phyloP scores from a whole-genome alignment of 2,329 filamentous ascomycete species.

The Hymenoscyphus fraxineus region DNA sequence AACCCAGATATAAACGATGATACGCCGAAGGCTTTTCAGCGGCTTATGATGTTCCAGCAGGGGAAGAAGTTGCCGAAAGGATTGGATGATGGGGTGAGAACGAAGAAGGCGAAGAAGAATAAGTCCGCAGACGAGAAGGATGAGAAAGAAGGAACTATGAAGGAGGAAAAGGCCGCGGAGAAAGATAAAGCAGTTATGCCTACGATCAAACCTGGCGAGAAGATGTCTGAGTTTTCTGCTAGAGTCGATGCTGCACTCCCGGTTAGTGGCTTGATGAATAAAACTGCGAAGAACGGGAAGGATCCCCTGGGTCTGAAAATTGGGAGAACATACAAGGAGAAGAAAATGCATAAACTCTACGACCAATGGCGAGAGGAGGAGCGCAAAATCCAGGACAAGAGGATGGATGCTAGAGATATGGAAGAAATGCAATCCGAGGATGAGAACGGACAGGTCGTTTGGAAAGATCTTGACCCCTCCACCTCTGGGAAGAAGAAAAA shows the following conservation, averaged over 20 bases:
- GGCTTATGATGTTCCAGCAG: slow-evolving; percentile 72
- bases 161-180: slow-evolving; percentile 12
- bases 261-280: slow-evolving; percentile 64
- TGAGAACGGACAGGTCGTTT: slow-evolving; percentile 43
- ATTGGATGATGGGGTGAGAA: slow-evolving; percentile 65
- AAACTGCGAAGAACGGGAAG: slow-evolving; percentile 55
- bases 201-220: slow-evolving; percentile 79
- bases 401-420: slow-evolving; percentile 30
- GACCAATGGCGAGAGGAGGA: slow-evolving; percentile 72
- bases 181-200: slow-evolving; percentile 37
- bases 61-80: slow-evolving; percentile 59
- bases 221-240: slow-evolving; percentile 73
- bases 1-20: slow-evolving; percentile 58
- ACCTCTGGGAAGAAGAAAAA: slow-evolving; percentile 34
- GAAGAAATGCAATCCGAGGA: slow-evolving; percentile 33
- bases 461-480: slow-evolving; percentile 50
- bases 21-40: slow-evolving; percentile 81
- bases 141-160: slow-evolving; percentile 2
- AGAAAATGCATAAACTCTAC: slow-evolving; percentile 75
- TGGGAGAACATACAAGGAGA: slow-evolving; percentile 76
- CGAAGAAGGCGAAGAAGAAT: slow-evolving; percentile 33
- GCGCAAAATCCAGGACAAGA: slow-evolving; percentile 41
- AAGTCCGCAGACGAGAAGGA: slow-evolving; percentile 12
- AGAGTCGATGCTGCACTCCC: slow-evolving; percentile 84
- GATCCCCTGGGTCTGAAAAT: slow-evolving; percentile 64